Conservation (phyloP, 2,329 filamentous ascomycete genomes). For the Neurospora sp. region DNA sequence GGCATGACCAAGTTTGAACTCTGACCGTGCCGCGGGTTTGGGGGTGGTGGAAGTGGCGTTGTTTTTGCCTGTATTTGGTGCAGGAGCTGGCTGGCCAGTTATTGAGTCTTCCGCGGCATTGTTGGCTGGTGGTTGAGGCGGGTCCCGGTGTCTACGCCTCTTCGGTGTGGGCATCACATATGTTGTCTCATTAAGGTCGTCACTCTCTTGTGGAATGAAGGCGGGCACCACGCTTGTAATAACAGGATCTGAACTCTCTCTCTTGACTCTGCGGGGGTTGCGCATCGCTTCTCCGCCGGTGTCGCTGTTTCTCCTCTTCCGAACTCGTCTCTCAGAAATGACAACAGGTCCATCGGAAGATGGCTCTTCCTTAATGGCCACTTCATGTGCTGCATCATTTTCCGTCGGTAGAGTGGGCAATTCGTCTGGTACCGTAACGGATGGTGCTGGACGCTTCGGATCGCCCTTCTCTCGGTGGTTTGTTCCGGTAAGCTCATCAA, state of each 20-base stretch:
- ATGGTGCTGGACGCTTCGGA: background rate
- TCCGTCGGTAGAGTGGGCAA: constrained; percentile 23
- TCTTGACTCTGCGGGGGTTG: constrained; percentile 29
- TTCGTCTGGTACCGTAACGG: constrained; percentile 5
- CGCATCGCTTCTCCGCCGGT: constrained; percentile 16
- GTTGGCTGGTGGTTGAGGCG: background rate
- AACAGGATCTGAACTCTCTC: constrained; percentile 28
- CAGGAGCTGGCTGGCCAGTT: background rate
- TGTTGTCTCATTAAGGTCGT: constrained; percentile 47
- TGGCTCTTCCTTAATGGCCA: constrained; percentile 38
- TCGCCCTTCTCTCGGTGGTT: constrained; percentile 2
- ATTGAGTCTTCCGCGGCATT: background rate
- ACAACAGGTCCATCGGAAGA: constrained; percentile 43
- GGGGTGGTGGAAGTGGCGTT: background rate
- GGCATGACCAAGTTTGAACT: background rate
- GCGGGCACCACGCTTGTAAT: constrained; percentile 17
- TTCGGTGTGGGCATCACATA: constrained; percentile 33
- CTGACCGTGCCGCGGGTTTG: background rate
- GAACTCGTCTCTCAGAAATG: constrained; percentile 38
- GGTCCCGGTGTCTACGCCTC: constrained; percentile 20
- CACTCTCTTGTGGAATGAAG: constrained; percentile 41
- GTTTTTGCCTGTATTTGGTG: background rate
- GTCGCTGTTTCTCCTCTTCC: constrained; percentile 34
- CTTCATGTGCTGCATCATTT: background rate
- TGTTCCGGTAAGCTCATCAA: constrained; percentile 22